phyloP scores from a whole-genome alignment of 176 grass and related monocot genomes.

The Phyllostachys edulis region DNA sequence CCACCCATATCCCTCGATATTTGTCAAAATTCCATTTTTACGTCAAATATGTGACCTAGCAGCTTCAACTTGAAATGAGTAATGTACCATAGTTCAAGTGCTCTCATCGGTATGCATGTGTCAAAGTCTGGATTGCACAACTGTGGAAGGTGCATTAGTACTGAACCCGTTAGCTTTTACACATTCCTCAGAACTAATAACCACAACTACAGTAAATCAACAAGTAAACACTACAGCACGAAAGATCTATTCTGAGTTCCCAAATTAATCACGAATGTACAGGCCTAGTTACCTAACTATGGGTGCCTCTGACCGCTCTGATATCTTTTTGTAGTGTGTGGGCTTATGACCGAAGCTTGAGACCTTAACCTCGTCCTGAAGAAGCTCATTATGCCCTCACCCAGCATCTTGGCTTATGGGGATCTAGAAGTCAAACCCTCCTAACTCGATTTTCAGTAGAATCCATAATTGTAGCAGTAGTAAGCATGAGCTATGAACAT shows the following conservation, averaged over 20 bases:
- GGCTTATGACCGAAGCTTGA: background rate
- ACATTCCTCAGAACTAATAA: background rate
- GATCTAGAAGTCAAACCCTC: background rate
- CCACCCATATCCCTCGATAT: background rate
- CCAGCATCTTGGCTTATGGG: background rate
- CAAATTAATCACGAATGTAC: background rate
- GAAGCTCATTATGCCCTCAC: background rate
- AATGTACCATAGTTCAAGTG: background rate
- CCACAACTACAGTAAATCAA: background rate
- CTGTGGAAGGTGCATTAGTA: background rate
- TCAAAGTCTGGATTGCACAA: background rate
- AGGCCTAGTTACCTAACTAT: background rate
- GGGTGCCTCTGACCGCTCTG: background rate
- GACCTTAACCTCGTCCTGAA: background rate
- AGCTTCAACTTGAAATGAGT: constrained; percentile 14
- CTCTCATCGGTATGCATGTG: background rate
- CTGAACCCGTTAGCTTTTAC: background rate
- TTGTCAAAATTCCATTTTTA: background rate
- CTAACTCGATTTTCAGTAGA: background rate
- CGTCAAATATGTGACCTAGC: background rate
- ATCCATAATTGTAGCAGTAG: background rate
- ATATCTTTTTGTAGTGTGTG: background rate
- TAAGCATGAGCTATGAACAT: constrained; percentile 12
- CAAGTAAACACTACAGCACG: background rate
- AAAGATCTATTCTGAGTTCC: background rate